A percentile compares a stretch with the other conserved stretches of the same genome.
These are phyloP conservation scores for Lactifluus rugatus DNA, from an alignment of 768 basidiomycete genomes.

Conservation along the genomic window DNA sequence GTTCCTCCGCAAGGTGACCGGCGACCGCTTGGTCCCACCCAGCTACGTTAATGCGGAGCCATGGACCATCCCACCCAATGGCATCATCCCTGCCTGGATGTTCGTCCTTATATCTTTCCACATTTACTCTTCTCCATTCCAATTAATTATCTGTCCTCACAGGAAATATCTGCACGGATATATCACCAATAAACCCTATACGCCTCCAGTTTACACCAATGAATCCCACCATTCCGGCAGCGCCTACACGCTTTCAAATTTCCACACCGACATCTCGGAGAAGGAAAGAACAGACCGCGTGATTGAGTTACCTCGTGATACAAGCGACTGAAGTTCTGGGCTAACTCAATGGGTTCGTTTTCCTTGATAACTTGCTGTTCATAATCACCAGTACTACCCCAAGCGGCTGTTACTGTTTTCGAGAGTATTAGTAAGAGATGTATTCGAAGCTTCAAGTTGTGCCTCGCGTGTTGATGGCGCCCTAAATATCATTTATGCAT, in stretches of 20 bases:
- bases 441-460: background rate
- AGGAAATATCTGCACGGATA: background rate
- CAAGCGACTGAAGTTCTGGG: background rate
- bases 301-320: background rate
- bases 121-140: background rate
- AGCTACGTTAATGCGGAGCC: slow-evolving; percentile 55
- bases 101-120: slow-evolving; percentile 20
- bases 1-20: slow-evolving; percentile 41
- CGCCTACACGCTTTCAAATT: background rate
- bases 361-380: background rate
- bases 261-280: background rate
- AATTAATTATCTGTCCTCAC: background rate
- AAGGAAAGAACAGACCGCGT: background rate
- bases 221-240: background rate
- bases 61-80: slow-evolving; percentile 65
- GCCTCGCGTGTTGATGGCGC: background rate
- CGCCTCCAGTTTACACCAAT: background rate
- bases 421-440: background rate
- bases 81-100: slow-evolving; percentile 63
- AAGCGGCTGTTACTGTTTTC: background rate
- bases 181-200: background rate
- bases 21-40: slow-evolving; percentile 55
- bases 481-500: background rate
- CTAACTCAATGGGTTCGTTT: background rate
- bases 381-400: background rate